Evolutionary conservation across 306 rosid species (phyloP), one percentile per base, ranked within the genome.

Genomic region (Quercus parvula): DNA sequence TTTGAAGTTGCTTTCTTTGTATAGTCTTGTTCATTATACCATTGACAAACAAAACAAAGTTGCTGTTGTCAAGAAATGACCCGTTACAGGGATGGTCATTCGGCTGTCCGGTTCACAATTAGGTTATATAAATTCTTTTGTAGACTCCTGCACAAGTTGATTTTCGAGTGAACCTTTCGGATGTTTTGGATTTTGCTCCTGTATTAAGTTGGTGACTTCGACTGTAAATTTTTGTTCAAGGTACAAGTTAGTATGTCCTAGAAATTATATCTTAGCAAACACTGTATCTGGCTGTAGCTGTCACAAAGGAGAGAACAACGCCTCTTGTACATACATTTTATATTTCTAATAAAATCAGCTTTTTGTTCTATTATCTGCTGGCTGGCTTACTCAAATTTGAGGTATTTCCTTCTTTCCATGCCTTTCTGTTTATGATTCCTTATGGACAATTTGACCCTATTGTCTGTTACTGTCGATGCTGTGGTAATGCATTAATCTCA

Each of bases 121-220:
- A 94, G 97, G 94, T 87, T 91, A 90, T 85, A 93, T 95, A 91
- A 93, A 92, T 95, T 95, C 97, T 92, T 94, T 94, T 83, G 81
- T 88, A 86, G 98, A 83, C 88, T 88, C 85, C 84, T 83, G 90
- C 79, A 87, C 96, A 92, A 91, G 97, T 91, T 88, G 87, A 82
- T 76, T 87, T 84, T 90, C 79, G 94, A 90, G 97, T 90, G 92
- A 91, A 91, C 89, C 84, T 91, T 85, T 90, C 86, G 77, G 90
- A 89, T 88, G 93, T 89, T 92, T 81, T 82, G 77, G 89, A 85
- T 89, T 91, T 89, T 91, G 89, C 87, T 91, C 86, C 75, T 86
- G 88, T 90, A 55, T 89, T 74, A 88, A 87, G 91, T 86, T 83
- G 77, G 88, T 85, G 88, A 87, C 91, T 79, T 87, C 82, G 97